Evolutionary conservation across 1,284 basidiomycete species (phyloP).

Genomic region (Ustilago trichophora): DNA sequence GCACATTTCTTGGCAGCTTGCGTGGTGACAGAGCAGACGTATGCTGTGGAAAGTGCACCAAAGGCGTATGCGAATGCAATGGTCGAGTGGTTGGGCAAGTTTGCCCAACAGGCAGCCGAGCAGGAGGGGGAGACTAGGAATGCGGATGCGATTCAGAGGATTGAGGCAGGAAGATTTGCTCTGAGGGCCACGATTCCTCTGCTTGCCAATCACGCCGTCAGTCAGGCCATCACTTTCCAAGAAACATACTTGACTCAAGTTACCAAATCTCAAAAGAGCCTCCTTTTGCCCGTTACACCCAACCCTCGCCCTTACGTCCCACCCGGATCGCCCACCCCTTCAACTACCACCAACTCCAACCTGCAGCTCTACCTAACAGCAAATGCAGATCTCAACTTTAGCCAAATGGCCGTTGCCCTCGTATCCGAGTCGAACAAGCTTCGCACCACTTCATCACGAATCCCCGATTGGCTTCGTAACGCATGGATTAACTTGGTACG

Average conservation of each 20-base stretch:
- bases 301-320: slow-evolving; percentile 62
- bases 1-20: slow-evolving; percentile 51
- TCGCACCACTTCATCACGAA: slow-evolving; percentile 6
- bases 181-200: slow-evolving; percentile 50
- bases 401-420: slow-evolving; percentile 58
- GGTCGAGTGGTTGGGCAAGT: slow-evolving; percentile 52
- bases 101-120: slow-evolving; percentile 27
- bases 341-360: slow-evolving; percentile 1
- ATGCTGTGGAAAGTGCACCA: slow-evolving; percentile 33
- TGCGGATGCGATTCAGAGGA: slow-evolving; percentile 38
- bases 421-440: slow-evolving; percentile 32
- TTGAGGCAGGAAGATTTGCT: slow-evolving; percentile 54
- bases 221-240: slow-evolving; percentile 41
- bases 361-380: slow-evolving; percentile 58
- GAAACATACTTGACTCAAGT: slow-evolving; percentile 41
- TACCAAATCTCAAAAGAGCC: slow-evolving; percentile 36
- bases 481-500: slow-evolving; percentile 43
- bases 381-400: slow-evolving; percentile 61
- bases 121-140: slow-evolving; percentile 32
- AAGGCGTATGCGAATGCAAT: slow-evolving; percentile 50
- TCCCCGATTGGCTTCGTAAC: slow-evolving; percentile 37
- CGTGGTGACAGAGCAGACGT: slow-evolving; percentile 26
- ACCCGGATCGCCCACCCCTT: slow-evolving; percentile 29
- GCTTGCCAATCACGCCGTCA: slow-evolving; percentile 30
- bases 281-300: slow-evolving; percentile 61